A percentile compares a stretch with the other conserved stretches of the same genome.
phyloP scores from a whole-genome alignment of 192 early-diverging fungal species.

The Physocladia obscura region DNA sequence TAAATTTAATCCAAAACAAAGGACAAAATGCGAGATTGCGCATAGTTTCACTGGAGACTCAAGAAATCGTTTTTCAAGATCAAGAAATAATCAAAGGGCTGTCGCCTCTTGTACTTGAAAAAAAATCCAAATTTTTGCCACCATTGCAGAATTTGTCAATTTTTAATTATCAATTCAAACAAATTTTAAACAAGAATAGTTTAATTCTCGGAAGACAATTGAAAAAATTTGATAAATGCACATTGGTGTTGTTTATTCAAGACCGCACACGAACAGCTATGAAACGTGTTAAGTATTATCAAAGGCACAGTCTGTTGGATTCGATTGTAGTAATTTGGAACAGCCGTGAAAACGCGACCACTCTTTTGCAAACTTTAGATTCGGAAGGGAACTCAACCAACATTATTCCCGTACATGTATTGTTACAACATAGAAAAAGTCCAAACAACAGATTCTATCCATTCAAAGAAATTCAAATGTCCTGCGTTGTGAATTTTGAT shows the following conservation, averaged over 20 bases:
- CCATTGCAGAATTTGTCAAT: background rate
- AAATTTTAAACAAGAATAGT: background rate
- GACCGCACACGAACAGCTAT: conserved; percentile 5
- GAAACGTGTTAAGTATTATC: conserved; percentile 24
- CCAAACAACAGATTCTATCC: conserved; percentile 32
- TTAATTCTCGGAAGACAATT: background rate
- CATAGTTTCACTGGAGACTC: background rate
- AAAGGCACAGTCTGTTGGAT: conserved; percentile 18
- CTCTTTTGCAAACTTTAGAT: background rate
- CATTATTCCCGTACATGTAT: conserved; percentile 15
- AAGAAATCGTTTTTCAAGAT: background rate
- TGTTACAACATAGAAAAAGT: background rate
- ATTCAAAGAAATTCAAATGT: conserved; percentile 8
- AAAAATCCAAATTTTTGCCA: background rate
- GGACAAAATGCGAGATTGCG: background rate
- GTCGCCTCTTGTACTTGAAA: background rate
- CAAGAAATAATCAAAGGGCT: background rate
- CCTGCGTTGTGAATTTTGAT: conserved; percentile 30
- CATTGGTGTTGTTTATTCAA: conserved; percentile 22
- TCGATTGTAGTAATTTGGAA: conserved; percentile 37
- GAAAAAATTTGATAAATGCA: conserved; percentile 28
- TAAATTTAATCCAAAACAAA: background rate
- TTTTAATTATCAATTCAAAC: background rate
- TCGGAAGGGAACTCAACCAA: background rate
- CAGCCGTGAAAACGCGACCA: conserved; percentile 19